Percentiles rank a stretch among this genome's conserved stretches.
phyloP scores from a whole-genome alignment of 495 filamentous ascomycete species.

The Neurospora tetrasperma region DNA sequence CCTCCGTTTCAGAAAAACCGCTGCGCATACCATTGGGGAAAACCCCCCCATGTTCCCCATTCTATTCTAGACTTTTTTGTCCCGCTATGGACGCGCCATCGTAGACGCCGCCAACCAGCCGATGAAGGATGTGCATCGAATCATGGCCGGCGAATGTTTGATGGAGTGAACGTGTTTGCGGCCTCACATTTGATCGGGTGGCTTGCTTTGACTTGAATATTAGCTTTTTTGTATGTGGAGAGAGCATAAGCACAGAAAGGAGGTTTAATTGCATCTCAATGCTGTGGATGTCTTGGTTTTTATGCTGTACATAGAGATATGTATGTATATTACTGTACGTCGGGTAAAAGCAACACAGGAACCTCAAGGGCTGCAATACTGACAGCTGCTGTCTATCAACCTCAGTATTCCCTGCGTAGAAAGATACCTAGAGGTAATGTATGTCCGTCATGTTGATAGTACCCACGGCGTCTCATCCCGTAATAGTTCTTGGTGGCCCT shows the following conservation, averaged over 20 bases:
- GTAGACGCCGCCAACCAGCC: not conserved
- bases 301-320: not conserved
- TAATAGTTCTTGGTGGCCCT: not conserved
- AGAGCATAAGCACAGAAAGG: not conserved
- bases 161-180: not conserved
- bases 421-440: no score
- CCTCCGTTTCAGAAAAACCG: not conserved
- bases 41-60: not conserved
- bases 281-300: not conserved
- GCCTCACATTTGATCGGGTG: not conserved
- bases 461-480: not conserved
- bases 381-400: not conserved
- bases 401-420: not conserved
- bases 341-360: no score
- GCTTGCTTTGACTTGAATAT: not conserved
- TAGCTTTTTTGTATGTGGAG: not conserved
- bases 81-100: not conserved
- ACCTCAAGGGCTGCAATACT: not conserved
- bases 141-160: not conserved
- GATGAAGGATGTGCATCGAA: not conserved
- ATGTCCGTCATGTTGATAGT: not conserved
- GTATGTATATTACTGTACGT: not conserved
- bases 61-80: not conserved
- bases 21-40: not conserved
- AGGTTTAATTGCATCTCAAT: not conserved